Percentiles rank a stretch among this genome's conserved stretches.
Evolutionary conservation across 441 rosid species (phyloP).

Genomic region (Kokia cookei): DNA sequence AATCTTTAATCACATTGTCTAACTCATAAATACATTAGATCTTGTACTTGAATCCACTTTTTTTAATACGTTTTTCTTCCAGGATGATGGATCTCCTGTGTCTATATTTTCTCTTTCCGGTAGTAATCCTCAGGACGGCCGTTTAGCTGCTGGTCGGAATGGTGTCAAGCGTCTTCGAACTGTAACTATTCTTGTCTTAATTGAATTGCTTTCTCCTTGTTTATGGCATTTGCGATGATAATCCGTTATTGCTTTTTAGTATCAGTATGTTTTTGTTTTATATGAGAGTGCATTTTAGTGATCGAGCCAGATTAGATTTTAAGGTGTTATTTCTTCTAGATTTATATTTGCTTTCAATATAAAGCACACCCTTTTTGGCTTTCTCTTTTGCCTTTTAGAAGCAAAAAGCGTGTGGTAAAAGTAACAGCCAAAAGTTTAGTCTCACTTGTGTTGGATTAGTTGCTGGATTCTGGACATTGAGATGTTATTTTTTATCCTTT

Average conservation of each 20-base stretch:
- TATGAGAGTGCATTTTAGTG: neutral
- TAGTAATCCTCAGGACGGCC: conserved; percentile 80
- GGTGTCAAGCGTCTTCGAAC: conserved; percentile 99
- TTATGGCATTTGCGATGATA: neutral
- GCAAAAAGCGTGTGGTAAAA: neutral
- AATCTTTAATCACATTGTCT: neutral
- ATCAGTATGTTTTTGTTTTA: neutral
- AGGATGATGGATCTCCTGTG: conserved; percentile 69
- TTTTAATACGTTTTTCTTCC: neutral
- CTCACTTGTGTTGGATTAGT: neutral
- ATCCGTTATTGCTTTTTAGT: neutral
- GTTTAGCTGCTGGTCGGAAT: conserved; percentile 84
- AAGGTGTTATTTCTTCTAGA: neutral
- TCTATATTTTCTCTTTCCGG: conserved; percentile 83
- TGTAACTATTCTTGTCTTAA: conserved; percentile 31
- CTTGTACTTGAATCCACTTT: neutral
- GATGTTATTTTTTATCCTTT: neutral
- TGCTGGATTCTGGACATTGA: neutral
- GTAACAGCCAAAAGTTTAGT: neutral
- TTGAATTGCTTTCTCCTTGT: neutral
- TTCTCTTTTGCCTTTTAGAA: neutral
- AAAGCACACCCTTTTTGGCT: neutral
- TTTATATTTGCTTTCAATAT: neutral
- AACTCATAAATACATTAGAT: neutral
- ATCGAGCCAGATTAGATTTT: neutral